A percentile compares a stretch with the other conserved stretches of the same genome.
Conservation (phyloP, 164 flowering plant genomes). For the Kalanchoe fedtschenkoi region DNA sequence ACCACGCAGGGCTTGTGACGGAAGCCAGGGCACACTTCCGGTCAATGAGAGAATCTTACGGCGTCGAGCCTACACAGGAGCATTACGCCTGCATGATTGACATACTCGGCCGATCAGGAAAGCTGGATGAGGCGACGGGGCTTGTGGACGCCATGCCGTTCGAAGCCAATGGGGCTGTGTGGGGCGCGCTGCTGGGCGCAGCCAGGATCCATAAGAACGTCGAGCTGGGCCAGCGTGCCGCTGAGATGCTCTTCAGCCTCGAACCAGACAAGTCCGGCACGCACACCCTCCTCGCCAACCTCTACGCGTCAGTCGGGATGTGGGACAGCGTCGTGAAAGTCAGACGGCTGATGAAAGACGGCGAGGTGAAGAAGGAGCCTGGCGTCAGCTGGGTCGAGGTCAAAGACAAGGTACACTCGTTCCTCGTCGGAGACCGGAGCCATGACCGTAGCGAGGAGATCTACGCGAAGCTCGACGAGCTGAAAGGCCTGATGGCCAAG, state of each 20-base stretch:
- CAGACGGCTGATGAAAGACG: constrained; percentile 42
- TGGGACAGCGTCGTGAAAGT: constrained; percentile 44
- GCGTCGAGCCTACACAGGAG: constrained; percentile 41
- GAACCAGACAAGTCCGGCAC: constrained; percentile 58
- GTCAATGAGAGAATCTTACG: constrained; percentile 34
- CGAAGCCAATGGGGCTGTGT: constrained; percentile 41
- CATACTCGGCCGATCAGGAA: constrained; percentile 56
- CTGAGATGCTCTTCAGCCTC: constrained; percentile 38
- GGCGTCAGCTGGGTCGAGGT: constrained; percentile 68
- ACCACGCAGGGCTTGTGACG: constrained; percentile 48
- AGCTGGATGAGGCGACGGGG: constrained; percentile 37
- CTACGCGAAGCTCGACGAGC: constrained; percentile 45
- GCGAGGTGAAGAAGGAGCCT: constrained; percentile 53
- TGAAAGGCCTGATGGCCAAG: constrained; percentile 26
- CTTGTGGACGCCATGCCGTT: constrained; percentile 45
- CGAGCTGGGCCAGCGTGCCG: constrained; percentile 41
- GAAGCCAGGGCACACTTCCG: constrained; percentile 41
- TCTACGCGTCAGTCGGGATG: constrained; percentile 53
- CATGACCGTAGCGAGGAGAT: constrained; percentile 43
- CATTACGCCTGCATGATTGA: constrained; percentile 75
- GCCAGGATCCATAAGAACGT: constrained; percentile 45
- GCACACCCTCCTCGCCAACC: constrained; percentile 52
- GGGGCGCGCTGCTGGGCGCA: constrained; percentile 69
- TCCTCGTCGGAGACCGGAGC: constrained; percentile 46
- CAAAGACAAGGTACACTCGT: constrained; percentile 43